These are phyloP conservation scores for Solanum ahanhuiri DNA, from an alignment of 257 asterid genomes.

Conservation along the genomic window DNA sequence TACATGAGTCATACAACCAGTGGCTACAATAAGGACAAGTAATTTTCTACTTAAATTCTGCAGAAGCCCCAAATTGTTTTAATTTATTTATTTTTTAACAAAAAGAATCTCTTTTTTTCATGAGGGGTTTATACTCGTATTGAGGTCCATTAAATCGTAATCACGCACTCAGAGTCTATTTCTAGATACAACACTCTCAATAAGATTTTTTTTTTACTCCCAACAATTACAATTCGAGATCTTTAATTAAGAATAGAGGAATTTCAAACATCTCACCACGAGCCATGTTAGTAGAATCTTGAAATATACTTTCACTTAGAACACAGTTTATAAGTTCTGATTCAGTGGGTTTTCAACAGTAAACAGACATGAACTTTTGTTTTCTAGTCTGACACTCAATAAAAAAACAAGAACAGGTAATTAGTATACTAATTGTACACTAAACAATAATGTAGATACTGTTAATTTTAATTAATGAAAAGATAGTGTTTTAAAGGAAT, in stretches of 20 bases:
- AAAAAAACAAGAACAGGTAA: neutral
- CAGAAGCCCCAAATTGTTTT: neutral
- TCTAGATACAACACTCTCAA: neutral
- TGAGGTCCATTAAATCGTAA: too few relatives aligned
- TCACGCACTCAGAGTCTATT: neutral
- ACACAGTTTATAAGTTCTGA: neutral
- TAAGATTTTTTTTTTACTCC: neutral
- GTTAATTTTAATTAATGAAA: neutral
- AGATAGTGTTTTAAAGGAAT: neutral
- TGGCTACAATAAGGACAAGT: neutral
- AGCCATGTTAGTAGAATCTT: accelerated
- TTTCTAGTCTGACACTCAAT: neutral
- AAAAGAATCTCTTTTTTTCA: neutral
- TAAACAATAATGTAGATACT: neutral
- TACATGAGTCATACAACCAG: neutral
- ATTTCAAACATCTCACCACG: neutral
- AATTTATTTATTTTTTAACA: too few relatives aligned
- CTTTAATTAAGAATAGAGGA: accelerated
- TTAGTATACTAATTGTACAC: neutral
- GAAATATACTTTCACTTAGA: neutral
- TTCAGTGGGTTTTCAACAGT: conserved; percentile 1
- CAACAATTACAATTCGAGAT: accelerated
- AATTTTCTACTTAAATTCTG: neutral
- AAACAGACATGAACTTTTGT: neutral
- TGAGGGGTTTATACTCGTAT: too few relatives aligned